Evolutionary conservation across 805 yeast species (phyloP).

Genomic region (Kuraishia ogatae): DNA sequence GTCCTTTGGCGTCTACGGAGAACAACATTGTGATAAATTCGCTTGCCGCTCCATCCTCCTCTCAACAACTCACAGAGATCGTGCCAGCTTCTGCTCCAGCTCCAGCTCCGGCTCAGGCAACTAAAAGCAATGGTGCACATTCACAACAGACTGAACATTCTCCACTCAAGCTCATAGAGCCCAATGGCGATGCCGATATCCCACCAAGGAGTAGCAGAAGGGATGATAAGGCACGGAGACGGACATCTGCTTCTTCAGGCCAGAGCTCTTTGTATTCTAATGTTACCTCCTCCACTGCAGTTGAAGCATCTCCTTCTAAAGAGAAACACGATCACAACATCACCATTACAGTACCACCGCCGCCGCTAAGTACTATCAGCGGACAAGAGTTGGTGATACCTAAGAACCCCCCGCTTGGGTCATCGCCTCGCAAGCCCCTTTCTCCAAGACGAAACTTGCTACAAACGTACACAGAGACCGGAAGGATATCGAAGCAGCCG

Average conservation of each 20-base stretch:
- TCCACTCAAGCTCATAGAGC: background rate
- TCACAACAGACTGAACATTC: background rate
- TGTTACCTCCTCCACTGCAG: background rate
- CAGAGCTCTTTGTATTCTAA: background rate
- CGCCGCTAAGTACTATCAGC: background rate
- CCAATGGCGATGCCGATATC: background rate
- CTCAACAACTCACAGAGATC: too few relatives aligned
- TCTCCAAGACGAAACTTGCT: conserved; percentile 13
- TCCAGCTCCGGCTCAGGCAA: too few relatives aligned
- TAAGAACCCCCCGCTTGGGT: conserved; percentile 11
- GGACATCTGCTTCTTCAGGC: background rate
- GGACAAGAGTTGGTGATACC: conserved; percentile 2
- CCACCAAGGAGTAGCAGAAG: background rate
- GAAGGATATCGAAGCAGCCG: background rate
- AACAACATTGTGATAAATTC: background rate
- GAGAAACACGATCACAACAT: background rate
- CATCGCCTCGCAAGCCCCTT: conserved; percentile 19
- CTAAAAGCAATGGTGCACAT: background rate
- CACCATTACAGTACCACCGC: background rate
- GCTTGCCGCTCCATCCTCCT: background rate
- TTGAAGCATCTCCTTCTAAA: background rate
- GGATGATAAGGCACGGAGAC: background rate
- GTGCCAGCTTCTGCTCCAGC: too few relatives aligned
- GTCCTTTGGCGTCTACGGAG: background rate
- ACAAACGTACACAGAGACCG: background rate